Evolutionary conservation across 169 alveolate species (phyloP).

Genomic region (Pseudocohnilembus persalinus): DNA sequence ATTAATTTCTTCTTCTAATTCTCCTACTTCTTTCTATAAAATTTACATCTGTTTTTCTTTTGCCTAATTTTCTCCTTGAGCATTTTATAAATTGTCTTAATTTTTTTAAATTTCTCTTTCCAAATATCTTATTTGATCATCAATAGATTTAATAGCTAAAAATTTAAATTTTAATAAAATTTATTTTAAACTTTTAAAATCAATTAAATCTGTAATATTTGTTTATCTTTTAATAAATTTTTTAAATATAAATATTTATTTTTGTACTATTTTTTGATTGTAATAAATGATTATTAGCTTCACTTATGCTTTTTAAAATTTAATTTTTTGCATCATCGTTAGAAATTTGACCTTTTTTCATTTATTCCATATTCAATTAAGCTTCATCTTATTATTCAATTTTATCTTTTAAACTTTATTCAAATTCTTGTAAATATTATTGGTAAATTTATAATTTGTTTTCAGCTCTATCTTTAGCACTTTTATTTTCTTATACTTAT

Average conservation of each 20-base stretch:
- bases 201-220: neutral
- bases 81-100: constrained; percentile 53
- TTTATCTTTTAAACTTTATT: constrained; percentile 33
- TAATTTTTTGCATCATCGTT: constrained; percentile 28
- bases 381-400: constrained; percentile 36
- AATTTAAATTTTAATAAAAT: constrained; percentile 41
- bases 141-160: neutral
- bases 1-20: constrained; percentile 32
- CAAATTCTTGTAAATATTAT: neutral
- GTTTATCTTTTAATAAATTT: neutral
- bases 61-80: constrained; percentile 53
- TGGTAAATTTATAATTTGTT: constrained; percentile 18
- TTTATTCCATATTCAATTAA: constrained; percentile 9
- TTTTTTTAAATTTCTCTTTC: constrained; percentile 59
- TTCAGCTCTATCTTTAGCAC: constrained; percentile 43
- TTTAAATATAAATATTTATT: too few relatives aligned
- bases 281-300: neutral
- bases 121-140: constrained; percentile 35
- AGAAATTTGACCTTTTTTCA: constrained; percentile 8
- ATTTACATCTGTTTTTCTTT: constrained; percentile 33
- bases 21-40: constrained; percentile 38
- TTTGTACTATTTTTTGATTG: constrained; percentile 1
- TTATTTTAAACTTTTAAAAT: constrained; percentile 27
- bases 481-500: neutral
- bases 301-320: constrained; percentile 4